These are phyloP conservation scores for Abortiporus biennis DNA, from an alignment of 1,284 basidiomycete species.

Conservation along the genomic window DNA sequence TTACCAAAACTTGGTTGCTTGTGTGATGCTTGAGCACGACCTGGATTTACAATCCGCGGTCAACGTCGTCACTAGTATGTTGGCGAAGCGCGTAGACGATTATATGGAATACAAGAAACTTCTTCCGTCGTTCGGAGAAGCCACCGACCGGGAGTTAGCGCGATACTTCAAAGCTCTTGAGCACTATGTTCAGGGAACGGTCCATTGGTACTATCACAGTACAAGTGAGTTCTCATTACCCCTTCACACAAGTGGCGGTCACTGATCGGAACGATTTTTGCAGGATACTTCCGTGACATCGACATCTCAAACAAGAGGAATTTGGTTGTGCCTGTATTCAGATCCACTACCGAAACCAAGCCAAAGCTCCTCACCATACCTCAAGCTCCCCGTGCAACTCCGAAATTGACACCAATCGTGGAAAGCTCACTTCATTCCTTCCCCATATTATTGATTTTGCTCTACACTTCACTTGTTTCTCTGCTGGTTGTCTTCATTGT, in stretches of 20 bases:
- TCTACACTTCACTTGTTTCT: no score
- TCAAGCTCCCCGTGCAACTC: no score
- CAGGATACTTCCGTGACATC: conserved; percentile 19
- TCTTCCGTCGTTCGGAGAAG: conserved; percentile 36
- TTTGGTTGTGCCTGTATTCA: conserved; percentile 15
- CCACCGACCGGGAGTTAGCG: conserved; percentile 32
- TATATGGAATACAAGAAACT: conserved; percentile 31
- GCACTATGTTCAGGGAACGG: conserved; percentile 41
- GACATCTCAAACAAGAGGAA: conserved; percentile 16
- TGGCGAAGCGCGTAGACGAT: conserved; percentile 33
- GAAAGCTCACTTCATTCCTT: no score
- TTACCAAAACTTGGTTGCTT: conserved; percentile 44
- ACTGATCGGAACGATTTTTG: not conserved
- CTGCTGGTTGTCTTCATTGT: no score
- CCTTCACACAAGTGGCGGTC: not conserved
- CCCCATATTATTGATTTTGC: no score
- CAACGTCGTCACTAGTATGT: conserved; percentile 36
- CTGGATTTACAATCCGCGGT: conserved; percentile 37
- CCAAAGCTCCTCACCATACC: no score
- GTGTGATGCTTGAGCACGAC: conserved; percentile 37
- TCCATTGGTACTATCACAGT: conserved; percentile 30
- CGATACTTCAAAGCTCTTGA: conserved; percentile 36
- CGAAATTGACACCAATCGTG: no score
- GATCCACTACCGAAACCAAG: no score
- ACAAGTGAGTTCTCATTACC: conserved; percentile 1